Evolutionary conservation across 2,329 filamentous ascomycete species (phyloP), one percentile per base, ranked within the genome.

Genomic region (Fusarium keratoplasticum): DNA sequence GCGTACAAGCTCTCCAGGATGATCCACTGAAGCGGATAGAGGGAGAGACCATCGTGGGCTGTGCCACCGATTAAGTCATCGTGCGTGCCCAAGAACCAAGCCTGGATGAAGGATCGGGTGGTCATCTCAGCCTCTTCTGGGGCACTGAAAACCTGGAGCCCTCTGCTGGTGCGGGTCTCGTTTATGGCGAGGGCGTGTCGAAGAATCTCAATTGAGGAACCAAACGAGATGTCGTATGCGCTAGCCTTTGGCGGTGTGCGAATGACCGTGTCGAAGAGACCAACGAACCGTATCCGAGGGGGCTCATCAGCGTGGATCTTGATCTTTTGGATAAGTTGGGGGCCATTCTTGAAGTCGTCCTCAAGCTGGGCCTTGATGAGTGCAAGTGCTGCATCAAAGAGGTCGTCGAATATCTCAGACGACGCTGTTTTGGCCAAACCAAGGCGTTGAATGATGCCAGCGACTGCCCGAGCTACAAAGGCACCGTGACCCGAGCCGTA

Each of bases 11-110:
- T 76, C 47, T 78, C 76, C 0, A 78, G 14, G 11, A 77, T 11
- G 9, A 78, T 78, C 76, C 76, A 78, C 27, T 78, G 76, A 0
- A 78, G 44, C 0, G 76, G 73, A 13, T 78, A 78, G 0, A 78
- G 60, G 4, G 76, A 78, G 14, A 78, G 62, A 0, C 76, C 76
- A 14, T 78, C 76, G 14, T 75, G 65, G 10, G 61, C n/a, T 6
- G 67, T 70, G 1, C 76, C 76, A 0, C 76, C 76, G 6, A 73
- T 66, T 47, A 78, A 52, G 18, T 78, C 76, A 9, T 77, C 67
- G 5, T 69, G 75, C 2, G 76, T 77, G 9, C 76, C 76, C 3
- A 78, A 29, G 13, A 78, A 78, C 76, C 76, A 78, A 6, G 75
- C 73, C 36, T 78, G 75, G 9, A 68, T 55, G 6, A 77, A 62